These are phyloP conservation scores for Saccharomycopsis schoenii DNA, from an alignment of 805 yeast genomes.

Conservation along the genomic window DNA sequence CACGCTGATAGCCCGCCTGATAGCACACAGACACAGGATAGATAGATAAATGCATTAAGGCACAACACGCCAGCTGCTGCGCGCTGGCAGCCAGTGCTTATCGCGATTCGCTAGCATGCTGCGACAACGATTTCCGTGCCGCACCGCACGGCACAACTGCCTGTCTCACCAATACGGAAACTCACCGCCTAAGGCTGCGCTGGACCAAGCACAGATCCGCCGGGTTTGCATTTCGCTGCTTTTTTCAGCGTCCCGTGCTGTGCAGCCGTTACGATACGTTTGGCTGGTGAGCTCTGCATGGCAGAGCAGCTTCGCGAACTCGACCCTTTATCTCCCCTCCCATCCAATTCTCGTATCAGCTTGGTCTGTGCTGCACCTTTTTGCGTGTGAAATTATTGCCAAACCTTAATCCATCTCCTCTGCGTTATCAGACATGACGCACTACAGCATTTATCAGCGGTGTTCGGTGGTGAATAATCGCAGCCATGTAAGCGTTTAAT, in stretches of 20 bases:
- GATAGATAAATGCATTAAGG: too few relatives aligned
- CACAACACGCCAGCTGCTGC: too few relatives aligned
- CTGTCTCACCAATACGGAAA: too few relatives aligned
- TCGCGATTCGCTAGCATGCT: background rate
- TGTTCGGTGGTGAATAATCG: too few relatives aligned
- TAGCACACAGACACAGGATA: too few relatives aligned
- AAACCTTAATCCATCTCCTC: background rate
- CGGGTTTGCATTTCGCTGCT: background rate
- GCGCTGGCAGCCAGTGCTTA: background rate
- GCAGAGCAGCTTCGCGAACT: too few relatives aligned
- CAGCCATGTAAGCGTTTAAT: too few relatives aligned
- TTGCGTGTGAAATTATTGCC: background rate
- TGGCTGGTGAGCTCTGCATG: too few relatives aligned
- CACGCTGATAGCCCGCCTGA: too few relatives aligned
- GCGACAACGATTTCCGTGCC: background rate
- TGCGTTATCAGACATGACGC: conserved; percentile 1
- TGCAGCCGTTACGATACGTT: too few relatives aligned
- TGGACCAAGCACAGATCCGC: background rate
- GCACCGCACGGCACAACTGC: background rate
- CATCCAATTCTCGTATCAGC: background rate
- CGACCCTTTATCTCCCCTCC: too few relatives aligned
- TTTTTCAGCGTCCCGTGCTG: too few relatives aligned
- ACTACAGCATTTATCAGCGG: background rate
- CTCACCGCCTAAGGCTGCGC: background rate
- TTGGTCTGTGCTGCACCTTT: background rate